Evolutionary conservation across 768 basidiomycete genomes (phyloP).

Genomic region (Suillus tomentosus): DNA sequence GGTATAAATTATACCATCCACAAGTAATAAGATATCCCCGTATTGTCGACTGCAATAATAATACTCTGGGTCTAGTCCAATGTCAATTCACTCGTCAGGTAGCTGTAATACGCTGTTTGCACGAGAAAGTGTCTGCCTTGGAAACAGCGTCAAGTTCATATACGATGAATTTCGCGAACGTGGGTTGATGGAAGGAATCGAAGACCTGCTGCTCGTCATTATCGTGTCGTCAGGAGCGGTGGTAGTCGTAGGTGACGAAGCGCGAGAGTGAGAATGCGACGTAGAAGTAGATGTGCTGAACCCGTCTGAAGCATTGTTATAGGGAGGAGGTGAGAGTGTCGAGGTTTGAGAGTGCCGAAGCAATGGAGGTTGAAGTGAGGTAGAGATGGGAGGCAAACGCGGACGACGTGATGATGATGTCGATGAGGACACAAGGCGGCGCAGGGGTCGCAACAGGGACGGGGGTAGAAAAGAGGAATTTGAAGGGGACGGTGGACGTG

Average conservation of each 20-base stretch:
- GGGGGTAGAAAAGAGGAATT: constrained; percentile 23
- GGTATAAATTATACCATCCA: constrained; percentile 1
- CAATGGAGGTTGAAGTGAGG: constrained; percentile 6
- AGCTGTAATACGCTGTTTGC: constrained; percentile 29
- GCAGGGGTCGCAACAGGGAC: constrained; percentile 31
- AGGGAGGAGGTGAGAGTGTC: constrained; percentile 19
- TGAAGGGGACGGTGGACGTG: constrained; percentile 21
- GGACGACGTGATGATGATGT: constrained; percentile 23
- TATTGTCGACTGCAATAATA: not conserved
- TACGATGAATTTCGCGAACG: constrained; percentile 71
- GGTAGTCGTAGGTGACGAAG: constrained; percentile 32
- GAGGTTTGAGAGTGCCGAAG: constrained; percentile 12
- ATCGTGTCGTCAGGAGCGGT: constrained; percentile 17
- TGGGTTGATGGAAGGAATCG: constrained; percentile 44
- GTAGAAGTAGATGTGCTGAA: constrained; percentile 33
- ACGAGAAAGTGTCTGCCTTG: constrained; percentile 46
- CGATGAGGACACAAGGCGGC: constrained; percentile 27
- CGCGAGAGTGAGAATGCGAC: constrained; percentile 35
- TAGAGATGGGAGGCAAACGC: constrained; percentile 25
- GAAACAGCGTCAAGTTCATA: constrained; percentile 56
- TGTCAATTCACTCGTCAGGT: constrained; percentile 5
- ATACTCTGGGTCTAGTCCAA: not conserved
- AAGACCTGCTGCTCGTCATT: constrained; percentile 35
- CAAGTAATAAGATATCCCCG: not conserved
- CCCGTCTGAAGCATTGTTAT: constrained; percentile 25